Conservation (phyloP, 257 asterid genomes). For the Euphrasia confusa region DNA sequence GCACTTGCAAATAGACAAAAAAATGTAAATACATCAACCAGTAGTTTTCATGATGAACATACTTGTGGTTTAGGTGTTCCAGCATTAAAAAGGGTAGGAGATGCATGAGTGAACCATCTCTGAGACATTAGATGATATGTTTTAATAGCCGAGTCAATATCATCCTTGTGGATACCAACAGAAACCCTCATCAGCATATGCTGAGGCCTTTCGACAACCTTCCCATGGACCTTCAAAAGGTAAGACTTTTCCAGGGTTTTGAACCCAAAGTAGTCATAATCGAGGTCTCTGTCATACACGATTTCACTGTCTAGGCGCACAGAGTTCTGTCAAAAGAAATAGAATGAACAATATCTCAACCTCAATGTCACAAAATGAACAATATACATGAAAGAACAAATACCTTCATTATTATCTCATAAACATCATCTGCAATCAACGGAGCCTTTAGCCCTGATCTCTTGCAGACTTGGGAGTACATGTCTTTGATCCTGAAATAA, state of each 20-base stretch:
- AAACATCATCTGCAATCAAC: conserved; percentile 81
- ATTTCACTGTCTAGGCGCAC: conserved; percentile 87
- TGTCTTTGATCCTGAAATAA: conserved; percentile 63
- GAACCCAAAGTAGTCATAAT: conserved; percentile 90
- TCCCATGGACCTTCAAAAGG: conserved; percentile 70
- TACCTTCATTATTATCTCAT: conserved; percentile 86
- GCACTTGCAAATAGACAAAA: background rate
- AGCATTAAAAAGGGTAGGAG: conserved; percentile 93
- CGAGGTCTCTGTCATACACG: conserved; percentile 88
- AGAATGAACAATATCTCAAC: background rate
- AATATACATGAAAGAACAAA: background rate
- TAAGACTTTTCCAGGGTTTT: conserved; percentile 93
- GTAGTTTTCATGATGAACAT: conserved; percentile 18
- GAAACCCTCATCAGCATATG: conserved; percentile 98
- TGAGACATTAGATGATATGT: conserved; percentile 94
- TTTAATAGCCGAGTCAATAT: conserved; percentile 64
- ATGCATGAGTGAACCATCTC: conserved; percentile 95
- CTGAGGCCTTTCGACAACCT: conserved; percentile 94
- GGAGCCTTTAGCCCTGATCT: conserved; percentile 85
- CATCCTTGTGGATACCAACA: conserved; percentile 88
- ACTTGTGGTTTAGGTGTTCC: conserved; percentile 99
- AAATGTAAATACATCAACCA: background rate
- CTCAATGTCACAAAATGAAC: background rate
- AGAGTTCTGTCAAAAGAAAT: conserved; percentile 51
- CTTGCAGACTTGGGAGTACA: conserved; percentile 74